Percentiles rank a stretch among this genome's conserved stretches.
phyloP scores from a whole-genome alignment of 495 filamentous ascomycete species.

The Jackrogersella minutella region DNA sequence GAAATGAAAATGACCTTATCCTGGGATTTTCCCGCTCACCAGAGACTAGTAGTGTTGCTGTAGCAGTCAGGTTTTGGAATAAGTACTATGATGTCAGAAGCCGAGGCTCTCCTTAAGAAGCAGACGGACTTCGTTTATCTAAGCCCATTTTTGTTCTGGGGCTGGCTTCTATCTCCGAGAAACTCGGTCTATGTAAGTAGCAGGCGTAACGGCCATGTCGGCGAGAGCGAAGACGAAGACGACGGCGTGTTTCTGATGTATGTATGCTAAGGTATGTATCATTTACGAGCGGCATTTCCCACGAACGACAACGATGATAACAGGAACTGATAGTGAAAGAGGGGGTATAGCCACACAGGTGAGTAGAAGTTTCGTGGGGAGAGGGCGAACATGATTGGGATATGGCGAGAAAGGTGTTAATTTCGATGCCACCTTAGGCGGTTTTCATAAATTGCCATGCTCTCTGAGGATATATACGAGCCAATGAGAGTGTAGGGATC shows the following conservation, averaged over 20 bases:
- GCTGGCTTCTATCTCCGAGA: not conserved
- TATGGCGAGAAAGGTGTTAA: conserved; percentile 39
- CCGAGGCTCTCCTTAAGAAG: conserved; percentile 4
- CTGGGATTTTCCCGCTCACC: conserved; percentile 30
- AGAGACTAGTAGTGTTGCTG: conserved; percentile 23
- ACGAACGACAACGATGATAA: conserved; percentile 20
- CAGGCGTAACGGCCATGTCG: not conserved
- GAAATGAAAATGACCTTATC: conserved; percentile 33
- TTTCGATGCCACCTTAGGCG: conserved; percentile 47
- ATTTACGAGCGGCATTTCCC: conserved; percentile 29
- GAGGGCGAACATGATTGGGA: conserved; percentile 41
- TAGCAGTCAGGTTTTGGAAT: conserved; percentile 30
- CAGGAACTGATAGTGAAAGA: conserved; percentile 26
- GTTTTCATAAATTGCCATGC: conserved; percentile 46
- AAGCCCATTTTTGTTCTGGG: not conserved
- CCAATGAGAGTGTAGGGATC: conserved; percentile 31
- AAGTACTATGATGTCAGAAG: conserved; percentile 41
- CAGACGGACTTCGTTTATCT: not conserved
- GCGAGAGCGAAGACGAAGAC: not conserved
- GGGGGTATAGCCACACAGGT: conserved; percentile 22
- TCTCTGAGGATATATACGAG: conserved; percentile 32
- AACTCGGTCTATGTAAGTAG: not conserved
- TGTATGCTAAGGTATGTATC: conserved; percentile 12
- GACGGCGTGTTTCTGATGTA: conserved; percentile 2
- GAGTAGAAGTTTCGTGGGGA: conserved; percentile 31